These are phyloP conservation scores for Davidsoniella australis DNA, from an alignment of 2,329 filamentous ascomycete species.

Conservation along the genomic window DNA sequence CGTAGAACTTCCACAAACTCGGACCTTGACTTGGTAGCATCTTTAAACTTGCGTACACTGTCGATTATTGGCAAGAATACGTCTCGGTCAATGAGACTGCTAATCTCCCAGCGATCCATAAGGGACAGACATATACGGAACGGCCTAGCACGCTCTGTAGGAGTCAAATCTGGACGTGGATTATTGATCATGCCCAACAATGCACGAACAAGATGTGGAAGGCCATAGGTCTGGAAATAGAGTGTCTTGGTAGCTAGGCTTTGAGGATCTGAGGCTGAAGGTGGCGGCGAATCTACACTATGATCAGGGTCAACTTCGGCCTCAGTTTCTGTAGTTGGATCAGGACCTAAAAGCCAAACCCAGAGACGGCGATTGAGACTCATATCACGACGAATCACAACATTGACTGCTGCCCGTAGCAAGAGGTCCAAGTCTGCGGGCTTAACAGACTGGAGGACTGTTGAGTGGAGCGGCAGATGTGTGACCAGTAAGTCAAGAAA, in stretches of 20 bases:
- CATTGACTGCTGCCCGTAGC: constrained; percentile 65
- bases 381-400: constrained; percentile 87
- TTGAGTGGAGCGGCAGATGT: constrained; percentile 70
- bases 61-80: constrained; percentile 76
- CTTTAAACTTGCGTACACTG: constrained; percentile 61
- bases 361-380: constrained; percentile 88
- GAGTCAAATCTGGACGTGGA: constrained; percentile 20
- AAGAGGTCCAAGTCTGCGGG: constrained; percentile 63
- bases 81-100: constrained; percentile 70
- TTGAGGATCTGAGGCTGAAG: constrained; percentile 26
- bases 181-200: constrained; percentile 60
- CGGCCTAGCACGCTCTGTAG: constrained; percentile 56
- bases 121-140: constrained; percentile 86
- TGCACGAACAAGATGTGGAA: constrained; percentile 56
- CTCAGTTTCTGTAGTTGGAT: constrained; percentile 23
- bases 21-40: constrained; percentile 41
- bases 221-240: constrained; percentile 70
- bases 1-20: constrained; percentile 76
- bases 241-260: constrained; percentile 44
- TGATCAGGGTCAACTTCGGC: constrained; percentile 26
- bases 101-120: constrained; percentile 98
- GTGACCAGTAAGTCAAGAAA: constrained; percentile 87
- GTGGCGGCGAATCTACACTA: constrained; percentile 27
- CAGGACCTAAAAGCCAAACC: constrained; percentile 87
- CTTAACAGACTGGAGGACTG: constrained; percentile 62